These are phyloP conservation scores for Calvatia gigantea DNA, from an alignment of 768 basidiomycete genomes.

Conservation along the genomic window DNA sequence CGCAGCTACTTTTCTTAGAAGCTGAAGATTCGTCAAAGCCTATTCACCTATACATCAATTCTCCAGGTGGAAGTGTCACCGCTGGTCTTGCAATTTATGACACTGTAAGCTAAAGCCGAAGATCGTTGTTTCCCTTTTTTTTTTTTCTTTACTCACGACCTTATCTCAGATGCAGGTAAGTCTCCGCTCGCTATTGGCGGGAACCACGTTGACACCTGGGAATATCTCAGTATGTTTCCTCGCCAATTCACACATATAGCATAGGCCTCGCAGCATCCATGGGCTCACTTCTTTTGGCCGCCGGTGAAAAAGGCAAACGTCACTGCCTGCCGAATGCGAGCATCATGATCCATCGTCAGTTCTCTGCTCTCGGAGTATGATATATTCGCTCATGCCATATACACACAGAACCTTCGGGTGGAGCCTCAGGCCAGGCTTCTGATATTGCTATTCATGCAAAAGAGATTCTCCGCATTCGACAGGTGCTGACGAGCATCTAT, in stretches of 20 bases:
- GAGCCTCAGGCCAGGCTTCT: constrained; percentile 91
- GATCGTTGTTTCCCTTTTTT: constrained; percentile 16
- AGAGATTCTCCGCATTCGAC: constrained; percentile 88
- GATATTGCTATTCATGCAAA: constrained; percentile 98
- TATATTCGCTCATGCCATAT: constrained; percentile 10
- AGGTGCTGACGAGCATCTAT: constrained; percentile 84
- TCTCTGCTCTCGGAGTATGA: constrained; percentile 15
- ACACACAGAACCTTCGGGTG: constrained; percentile 86
- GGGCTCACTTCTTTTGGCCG: constrained; percentile 91
- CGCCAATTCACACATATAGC: constrained; percentile 96
- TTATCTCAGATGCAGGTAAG: constrained; percentile 64
- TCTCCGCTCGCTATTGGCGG: constrained; percentile 14
- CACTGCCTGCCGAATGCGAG: constrained; percentile 91
- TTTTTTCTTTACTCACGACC: neutral
- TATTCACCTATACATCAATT: constrained; percentile 96
- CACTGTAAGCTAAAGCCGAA: constrained; percentile 55
- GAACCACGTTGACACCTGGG: neutral
- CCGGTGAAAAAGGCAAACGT: constrained; percentile 87
- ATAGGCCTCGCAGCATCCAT: constrained; percentile 94
- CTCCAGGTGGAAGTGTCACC: constrained; percentile 93
- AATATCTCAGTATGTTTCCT: constrained; percentile 72
- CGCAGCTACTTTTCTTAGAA: constrained; percentile 93
- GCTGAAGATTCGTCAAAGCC: constrained; percentile 93
- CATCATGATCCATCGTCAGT: constrained; percentile 97
- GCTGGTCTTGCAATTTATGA: constrained; percentile 97